Conservation (phyloP, 176 grass and related monocot species). For the Rhipidocladum racemiflorum region DNA sequence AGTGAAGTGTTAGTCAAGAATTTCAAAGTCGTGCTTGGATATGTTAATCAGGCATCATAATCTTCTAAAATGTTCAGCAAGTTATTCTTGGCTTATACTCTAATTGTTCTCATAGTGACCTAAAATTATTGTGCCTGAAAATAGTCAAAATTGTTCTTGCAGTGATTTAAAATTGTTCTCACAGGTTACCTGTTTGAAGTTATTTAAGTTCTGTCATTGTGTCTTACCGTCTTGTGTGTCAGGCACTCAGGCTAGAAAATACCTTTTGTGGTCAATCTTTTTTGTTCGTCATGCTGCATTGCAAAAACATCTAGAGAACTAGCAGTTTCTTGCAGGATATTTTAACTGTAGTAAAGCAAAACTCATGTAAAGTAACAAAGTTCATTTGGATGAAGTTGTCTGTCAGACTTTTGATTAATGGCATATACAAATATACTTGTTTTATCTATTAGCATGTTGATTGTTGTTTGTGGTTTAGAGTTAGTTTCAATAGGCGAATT, state of each 20-base stretch:
- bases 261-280: neutral
- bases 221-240: neutral
- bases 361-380: neutral
- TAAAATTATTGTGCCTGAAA: neutral
- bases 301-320: neutral
- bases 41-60: neutral
- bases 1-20: neutral
- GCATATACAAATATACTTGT: neutral
- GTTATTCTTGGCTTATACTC: neutral
- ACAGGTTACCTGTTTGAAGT: neutral
- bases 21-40: neutral
- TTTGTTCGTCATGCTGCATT: neutral
- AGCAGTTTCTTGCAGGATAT: neutral
- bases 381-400: neutral
- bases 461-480: neutral
- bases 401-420: neutral
- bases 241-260: neutral
- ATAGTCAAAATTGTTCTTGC: neutral
- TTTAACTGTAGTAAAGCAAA: conserved; percentile 15
- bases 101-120: neutral
- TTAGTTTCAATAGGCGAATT: neutral
- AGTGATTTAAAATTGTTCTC: neutral
- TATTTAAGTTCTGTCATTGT: neutral
- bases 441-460: neutral
- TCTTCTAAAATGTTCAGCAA: neutral